Conservation (phyloP, 495 filamentous ascomycete genomes). For the Astrothelium subdiscretum region DNA sequence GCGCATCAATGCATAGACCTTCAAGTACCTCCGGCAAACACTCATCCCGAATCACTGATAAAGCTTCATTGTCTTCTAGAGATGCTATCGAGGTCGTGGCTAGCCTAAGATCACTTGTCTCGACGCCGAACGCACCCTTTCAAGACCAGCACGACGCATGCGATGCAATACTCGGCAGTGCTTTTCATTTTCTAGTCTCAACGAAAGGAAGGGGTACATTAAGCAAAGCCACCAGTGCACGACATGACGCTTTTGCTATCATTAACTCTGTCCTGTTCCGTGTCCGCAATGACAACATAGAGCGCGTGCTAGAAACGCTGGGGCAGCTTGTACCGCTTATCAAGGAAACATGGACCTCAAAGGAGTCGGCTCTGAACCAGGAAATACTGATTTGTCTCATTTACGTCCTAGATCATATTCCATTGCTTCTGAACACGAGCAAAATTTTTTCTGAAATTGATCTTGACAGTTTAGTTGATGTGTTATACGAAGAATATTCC, state of each 20-base stretch:
- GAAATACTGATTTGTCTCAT: conserved; percentile 64
- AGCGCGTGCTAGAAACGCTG: conserved; percentile 46
- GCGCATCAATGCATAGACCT: neutral
- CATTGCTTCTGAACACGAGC: conserved; percentile 26
- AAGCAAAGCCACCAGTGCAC: conserved; percentile 33
- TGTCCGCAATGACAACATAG: conserved; percentile 54
- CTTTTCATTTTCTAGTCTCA: conserved; percentile 51
- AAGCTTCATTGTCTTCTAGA: neutral
- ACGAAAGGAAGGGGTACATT: conserved; percentile 20
- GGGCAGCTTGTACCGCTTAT: conserved; percentile 58
- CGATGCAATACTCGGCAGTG: conserved; percentile 42
- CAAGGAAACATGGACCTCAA: conserved; percentile 59
- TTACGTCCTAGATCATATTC: conserved; percentile 48
- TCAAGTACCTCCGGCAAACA: neutral
- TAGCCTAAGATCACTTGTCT: conserved; percentile 47
- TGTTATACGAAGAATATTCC: conserved; percentile 15
- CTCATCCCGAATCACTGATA: neutral
- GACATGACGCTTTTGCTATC: conserved; percentile 59
- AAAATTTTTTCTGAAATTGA: conserved; percentile 20
- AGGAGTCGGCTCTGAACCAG: conserved; percentile 50
- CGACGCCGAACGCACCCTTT: conserved; percentile 61
- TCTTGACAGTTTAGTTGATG: conserved; percentile 25
- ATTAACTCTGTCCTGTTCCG: conserved; percentile 60
- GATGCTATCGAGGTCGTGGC: conserved; percentile 9
- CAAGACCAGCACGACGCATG: conserved; percentile 44